Percentiles rank a stretch among this genome's conserved stretches.
These are phyloP conservation scores for Colletotrichum melonis DNA, from an alignment of 2,329 filamentous ascomycete genomes.

Conservation along the genomic window DNA sequence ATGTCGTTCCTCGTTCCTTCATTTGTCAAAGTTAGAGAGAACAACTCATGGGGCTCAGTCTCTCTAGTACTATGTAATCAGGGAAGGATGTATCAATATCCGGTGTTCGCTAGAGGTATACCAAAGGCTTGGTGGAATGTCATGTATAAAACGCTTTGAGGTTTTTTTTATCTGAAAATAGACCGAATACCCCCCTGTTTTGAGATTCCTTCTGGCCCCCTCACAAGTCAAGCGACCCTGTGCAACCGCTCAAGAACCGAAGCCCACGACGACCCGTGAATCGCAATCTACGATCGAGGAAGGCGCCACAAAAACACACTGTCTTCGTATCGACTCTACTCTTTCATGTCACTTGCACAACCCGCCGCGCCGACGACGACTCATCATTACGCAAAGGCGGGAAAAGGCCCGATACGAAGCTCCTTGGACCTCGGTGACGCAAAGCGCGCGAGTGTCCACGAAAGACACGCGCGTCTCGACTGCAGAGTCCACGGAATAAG, in stretches of 20 bases:
- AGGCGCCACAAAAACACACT: not conserved
- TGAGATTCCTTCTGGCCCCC: too few relatives aligned
- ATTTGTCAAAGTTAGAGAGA: not conserved
- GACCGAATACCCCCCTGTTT: not conserved
- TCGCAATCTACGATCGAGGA: not conserved
- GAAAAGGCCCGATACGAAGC: not conserved
- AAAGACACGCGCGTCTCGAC: slow-evolving; percentile 16
- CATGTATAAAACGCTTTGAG: not conserved
- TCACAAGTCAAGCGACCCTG: not conserved
- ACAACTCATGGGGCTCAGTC: not conserved
- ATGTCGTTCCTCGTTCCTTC: not conserved
- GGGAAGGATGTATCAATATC: not conserved
- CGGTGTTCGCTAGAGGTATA: not conserved
- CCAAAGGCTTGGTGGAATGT: not conserved
- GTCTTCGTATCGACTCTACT: not conserved
- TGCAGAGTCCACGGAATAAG: not conserved
- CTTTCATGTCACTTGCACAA: not conserved
- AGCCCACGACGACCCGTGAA: not conserved
- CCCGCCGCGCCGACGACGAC: not conserved
- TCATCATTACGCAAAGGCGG: not conserved
- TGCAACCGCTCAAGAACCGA: too few relatives aligned
- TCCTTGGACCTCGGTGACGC: not conserved
- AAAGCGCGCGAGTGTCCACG: not conserved
- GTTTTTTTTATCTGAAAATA: not conserved
- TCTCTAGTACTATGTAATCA: not conserved